phyloP scores from a whole-genome alignment of 257 asterid genomes.

The Capsicum pubescens region DNA sequence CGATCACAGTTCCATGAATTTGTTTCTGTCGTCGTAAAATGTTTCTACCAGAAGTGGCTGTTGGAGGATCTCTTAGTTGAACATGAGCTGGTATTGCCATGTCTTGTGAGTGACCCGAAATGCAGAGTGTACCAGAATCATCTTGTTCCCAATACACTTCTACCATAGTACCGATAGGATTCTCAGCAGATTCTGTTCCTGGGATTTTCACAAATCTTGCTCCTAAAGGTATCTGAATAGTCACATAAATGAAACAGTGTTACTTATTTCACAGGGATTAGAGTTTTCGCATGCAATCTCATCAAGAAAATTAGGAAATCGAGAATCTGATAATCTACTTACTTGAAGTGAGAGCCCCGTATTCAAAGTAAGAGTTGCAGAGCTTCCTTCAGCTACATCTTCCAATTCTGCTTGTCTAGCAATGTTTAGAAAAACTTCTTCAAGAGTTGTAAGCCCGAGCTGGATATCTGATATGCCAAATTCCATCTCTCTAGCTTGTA shows the following conservation, averaged over 20 bases:
- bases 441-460: slow-evolving; percentile 84
- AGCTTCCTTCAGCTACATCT: slow-evolving; percentile 69
- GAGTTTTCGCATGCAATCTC: neutral
- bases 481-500: slow-evolving; percentile 66
- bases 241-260: neutral
- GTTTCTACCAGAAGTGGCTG: slow-evolving; percentile 37
- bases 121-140: slow-evolving; percentile 83
- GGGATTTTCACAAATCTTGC: slow-evolving; percentile 79
- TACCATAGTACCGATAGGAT: slow-evolving; percentile 71
- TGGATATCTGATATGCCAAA: slow-evolving; percentile 81
- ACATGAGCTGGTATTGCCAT: slow-evolving; percentile 68
- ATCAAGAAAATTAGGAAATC: neutral
- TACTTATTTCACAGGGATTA: neutral
- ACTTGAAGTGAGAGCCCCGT: slow-evolving; percentile 72
- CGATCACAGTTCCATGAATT: slow-evolving; percentile 65
- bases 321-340: slow-evolving; percentile 27
- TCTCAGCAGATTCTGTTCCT: slow-evolving; percentile 65
- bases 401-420: slow-evolving; percentile 82
- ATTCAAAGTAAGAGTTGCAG: slow-evolving; percentile 59
- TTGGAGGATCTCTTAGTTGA: slow-evolving; percentile 44
- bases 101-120: slow-evolving; percentile 69
- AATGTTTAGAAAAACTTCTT: slow-evolving; percentile 84
- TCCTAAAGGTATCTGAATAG: slow-evolving; percentile 74
- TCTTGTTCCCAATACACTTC: slow-evolving; percentile 93
- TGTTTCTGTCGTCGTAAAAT: slow-evolving; percentile 40